Percentiles rank a stretch among this genome's conserved stretches.
phyloP scores from a whole-genome alignment of 2,329 filamentous ascomycete species.

The Neurospora crassa region DNA sequence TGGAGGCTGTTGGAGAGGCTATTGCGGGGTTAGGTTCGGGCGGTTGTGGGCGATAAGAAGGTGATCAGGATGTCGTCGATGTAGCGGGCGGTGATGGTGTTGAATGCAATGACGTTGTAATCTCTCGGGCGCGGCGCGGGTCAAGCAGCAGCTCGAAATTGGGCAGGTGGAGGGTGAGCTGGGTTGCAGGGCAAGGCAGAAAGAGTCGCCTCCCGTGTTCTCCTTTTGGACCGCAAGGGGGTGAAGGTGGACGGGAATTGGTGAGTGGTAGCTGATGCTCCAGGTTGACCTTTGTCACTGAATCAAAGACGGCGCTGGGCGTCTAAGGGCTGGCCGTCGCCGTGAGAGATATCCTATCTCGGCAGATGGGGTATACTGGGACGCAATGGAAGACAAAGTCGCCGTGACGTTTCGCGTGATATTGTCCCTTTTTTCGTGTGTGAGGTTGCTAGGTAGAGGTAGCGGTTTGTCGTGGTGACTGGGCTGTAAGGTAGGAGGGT shows the following conservation, averaged over 20 bases:
- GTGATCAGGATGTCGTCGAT: conserved; percentile 2
- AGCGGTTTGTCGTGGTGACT: not conserved
- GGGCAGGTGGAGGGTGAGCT: conserved; percentile 16
- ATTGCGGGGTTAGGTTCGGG: conserved; percentile 7
- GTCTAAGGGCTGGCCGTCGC: not conserved
- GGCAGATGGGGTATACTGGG: not conserved
- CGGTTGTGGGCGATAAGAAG: conserved; percentile 10
- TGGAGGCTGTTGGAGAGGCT: conserved; percentile 12
- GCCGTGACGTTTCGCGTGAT: not conserved
- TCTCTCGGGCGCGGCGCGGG: conserved; percentile 16
- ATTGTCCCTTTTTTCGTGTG: not conserved
- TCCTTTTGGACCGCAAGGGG: not conserved
- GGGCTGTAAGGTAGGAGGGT: not conserved
- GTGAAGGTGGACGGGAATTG: not conserved
- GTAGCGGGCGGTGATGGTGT: conserved; percentile 7
- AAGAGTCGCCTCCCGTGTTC: not conserved
- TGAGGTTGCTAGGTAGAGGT: not conserved
- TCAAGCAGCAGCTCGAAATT: conserved; percentile 18
- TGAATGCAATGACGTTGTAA: conserved; percentile 18
- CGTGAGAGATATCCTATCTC: not conserved
- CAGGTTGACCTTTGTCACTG: not conserved
- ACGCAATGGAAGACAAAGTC: not conserved
- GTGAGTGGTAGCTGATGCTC: not conserved
- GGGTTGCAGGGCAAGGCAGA: not conserved
- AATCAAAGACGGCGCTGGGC: not conserved